A percentile compares a stretch with the other conserved stretches of the same genome.
Conservation (phyloP, 2,329 filamentous ascomycete species). For the Ascosphaera acerosa region DNA sequence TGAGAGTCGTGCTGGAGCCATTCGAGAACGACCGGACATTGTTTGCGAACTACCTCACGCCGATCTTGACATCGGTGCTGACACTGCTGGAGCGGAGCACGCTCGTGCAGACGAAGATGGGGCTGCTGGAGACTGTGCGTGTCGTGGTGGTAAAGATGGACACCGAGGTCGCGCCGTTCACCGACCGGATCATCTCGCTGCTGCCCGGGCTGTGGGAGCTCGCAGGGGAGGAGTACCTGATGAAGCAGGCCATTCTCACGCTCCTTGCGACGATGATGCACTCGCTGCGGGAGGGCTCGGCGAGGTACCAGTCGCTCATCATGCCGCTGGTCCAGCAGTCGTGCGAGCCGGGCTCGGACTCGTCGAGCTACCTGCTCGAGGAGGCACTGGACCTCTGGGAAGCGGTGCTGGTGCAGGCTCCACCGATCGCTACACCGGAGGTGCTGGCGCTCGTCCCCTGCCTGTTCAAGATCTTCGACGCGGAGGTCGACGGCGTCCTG, state of each 20-base stretch:
- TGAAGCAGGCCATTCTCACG: constrained; percentile 80
- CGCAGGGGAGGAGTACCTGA: constrained; percentile 64
- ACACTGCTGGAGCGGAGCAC: constrained; percentile 55
- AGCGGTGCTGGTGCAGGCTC: constrained; percentile 42
- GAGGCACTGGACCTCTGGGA: constrained; percentile 81
- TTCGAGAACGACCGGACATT: constrained; percentile 50
- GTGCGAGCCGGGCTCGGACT: constrained; percentile 45
- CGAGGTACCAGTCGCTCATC: constrained; percentile 54
- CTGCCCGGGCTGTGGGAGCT: constrained; percentile 66
- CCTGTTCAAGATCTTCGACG: constrained; percentile 39
- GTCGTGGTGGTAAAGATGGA: constrained; percentile 63
- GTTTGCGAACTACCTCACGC: constrained; percentile 54
- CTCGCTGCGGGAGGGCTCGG: constrained; percentile 55
- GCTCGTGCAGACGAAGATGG: constrained; percentile 70
- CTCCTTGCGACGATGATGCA: constrained; percentile 66
- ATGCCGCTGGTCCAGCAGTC: constrained; percentile 62
- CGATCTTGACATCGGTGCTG: constrained; percentile 48
- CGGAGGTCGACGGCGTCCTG: constrained; percentile 36
- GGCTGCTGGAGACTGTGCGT: constrained; percentile 64
- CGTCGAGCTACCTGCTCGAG: constrained; percentile 63
- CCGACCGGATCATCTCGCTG: constrained; percentile 57
- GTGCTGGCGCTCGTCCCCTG: constrained; percentile 37
- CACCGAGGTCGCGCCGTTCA: constrained; percentile 35
- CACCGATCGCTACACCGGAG: constrained; percentile 31
- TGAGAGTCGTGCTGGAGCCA: constrained; percentile 58